Evolutionary conservation across 306 rosid genomes (phyloP).

Genomic region (Begonia peltatifolia): DNA sequence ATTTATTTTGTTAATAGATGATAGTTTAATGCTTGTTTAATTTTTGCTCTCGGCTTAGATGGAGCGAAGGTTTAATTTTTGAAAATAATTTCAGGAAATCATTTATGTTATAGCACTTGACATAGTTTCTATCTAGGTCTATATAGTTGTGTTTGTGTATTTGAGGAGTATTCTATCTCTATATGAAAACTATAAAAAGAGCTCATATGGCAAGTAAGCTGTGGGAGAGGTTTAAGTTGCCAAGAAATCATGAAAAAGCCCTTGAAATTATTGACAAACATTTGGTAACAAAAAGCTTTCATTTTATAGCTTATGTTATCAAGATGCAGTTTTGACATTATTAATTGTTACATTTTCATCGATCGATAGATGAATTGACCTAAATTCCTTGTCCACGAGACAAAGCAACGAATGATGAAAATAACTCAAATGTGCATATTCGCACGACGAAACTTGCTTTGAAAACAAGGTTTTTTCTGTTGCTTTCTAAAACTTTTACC

Average conservation of each 20-base stretch:
- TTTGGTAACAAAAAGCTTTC: constrained; percentile 36
- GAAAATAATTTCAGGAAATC: too few relatives aligned
- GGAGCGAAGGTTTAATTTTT: too few relatives aligned
- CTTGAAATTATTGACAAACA: constrained; percentile 76
- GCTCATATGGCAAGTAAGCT: constrained; percentile 85
- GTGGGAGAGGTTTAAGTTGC: constrained; percentile 95
- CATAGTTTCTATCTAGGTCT: background rate
- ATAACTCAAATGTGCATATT: constrained; percentile 95
- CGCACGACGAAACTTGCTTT: constrained; percentile 87
- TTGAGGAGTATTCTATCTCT: constrained; percentile 87
- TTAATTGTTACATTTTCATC: too few relatives aligned
- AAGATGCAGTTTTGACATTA: too few relatives aligned
- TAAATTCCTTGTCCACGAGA: constrained; percentile 77
- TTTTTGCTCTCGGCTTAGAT: too few relatives aligned
- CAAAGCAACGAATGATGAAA: constrained; percentile 80
- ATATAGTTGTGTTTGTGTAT: background rate
- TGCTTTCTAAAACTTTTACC: too few relatives aligned
- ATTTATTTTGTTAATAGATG: too few relatives aligned
- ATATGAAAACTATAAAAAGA: constrained; percentile 89
- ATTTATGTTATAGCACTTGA: too few relatives aligned
- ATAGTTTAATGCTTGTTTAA: too few relatives aligned
- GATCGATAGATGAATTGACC: constrained; percentile 78
- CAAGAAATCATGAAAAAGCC: constrained; percentile 74
- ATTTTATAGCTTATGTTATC: too few relatives aligned
- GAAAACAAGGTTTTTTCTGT: constrained; percentile 53